These are phyloP conservation scores for Phytophthora cryptogea DNA, from an alignment of 352 stramenopile genomes.

Conservation along the genomic window DNA sequence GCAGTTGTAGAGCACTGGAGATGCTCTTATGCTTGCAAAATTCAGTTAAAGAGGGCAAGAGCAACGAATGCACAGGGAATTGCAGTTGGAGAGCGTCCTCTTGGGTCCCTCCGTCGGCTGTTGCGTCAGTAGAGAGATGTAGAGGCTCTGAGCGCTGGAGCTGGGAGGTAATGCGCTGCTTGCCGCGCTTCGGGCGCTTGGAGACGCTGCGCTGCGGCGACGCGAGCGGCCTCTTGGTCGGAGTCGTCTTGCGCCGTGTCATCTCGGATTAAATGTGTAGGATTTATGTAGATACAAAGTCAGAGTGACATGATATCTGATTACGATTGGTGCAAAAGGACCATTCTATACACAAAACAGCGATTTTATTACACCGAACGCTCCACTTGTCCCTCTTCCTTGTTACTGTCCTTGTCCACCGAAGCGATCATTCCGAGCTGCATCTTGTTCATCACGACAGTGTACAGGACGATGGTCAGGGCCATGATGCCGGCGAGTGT, in stretches of 20 bases:
- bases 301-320: background rate
- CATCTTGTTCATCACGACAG: slow-evolving; percentile 39
- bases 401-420: slow-evolving; percentile 2
- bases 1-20: slow-evolving; percentile 1
- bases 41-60: slow-evolving; percentile 7
- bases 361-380: background rate
- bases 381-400: background rate
- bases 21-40: slow-evolving; percentile 1
- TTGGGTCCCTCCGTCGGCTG: slow-evolving; percentile 1
- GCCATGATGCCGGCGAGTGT: slow-evolving; percentile 33
- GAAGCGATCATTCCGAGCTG: slow-evolving; percentile 28
- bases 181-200: slow-evolving; percentile 11
- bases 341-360: background rate
- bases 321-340: background rate
- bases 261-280: slow-evolving; percentile 5
- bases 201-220: background rate
- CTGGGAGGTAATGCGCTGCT: background rate
- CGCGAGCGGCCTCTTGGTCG: slow-evolving; percentile 18
- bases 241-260: slow-evolving; percentile 26
- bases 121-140: slow-evolving; percentile 7
- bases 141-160: slow-evolving; percentile 15
- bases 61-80: slow-evolving; percentile 13
- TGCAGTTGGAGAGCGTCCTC: slow-evolving; percentile 9
- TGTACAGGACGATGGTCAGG: slow-evolving; percentile 39
- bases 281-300: background rate